Evolutionary conservation across 768 basidiomycete species (phyloP).

Genomic region (Xerocomellus chrysenteron): DNA sequence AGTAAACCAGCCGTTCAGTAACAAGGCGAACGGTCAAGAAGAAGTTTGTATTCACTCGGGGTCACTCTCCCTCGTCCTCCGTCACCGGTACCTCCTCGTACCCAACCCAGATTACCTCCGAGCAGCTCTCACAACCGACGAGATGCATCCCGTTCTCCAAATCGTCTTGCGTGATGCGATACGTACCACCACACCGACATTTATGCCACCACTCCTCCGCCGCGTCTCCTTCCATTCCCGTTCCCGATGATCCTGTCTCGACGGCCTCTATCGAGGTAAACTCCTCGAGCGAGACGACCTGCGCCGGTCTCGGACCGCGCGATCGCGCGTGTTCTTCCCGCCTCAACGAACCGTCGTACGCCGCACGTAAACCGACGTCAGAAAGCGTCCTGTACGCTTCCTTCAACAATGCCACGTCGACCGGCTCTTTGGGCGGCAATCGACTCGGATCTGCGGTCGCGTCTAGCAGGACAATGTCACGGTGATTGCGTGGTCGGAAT

Average conservation of each 20-base stretch:
- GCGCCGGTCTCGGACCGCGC: constrained; percentile 65
- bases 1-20: background rate
- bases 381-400: constrained; percentile 68
- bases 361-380: constrained; percentile 43
- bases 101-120: constrained; percentile 84
- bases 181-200: constrained; percentile 75
- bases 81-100: constrained; percentile 53
- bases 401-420: constrained; percentile 59
- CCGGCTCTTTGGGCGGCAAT: constrained; percentile 2
- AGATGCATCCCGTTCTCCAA: constrained; percentile 75
- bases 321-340: constrained; percentile 4
- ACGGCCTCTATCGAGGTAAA: constrained; percentile 35
- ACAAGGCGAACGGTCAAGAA: background rate
- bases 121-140: constrained; percentile 71
- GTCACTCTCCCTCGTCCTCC: constrained; percentile 20
- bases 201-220: constrained; percentile 48
- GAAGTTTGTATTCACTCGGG: background rate
- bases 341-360: constrained; percentile 44
- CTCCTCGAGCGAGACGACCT: constrained; percentile 76
- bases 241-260: background rate
- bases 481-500: constrained; percentile 18
- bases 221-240: constrained; percentile 33
- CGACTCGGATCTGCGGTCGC: constrained; percentile 21
- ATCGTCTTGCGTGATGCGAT: constrained; percentile 53
- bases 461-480: background rate